Percentiles rank a stretch among this genome's conserved stretches.
Evolutionary conservation across 2,329 filamentous ascomycete genomes (phyloP).

Genomic region (Pestalotiopsis sp.): DNA sequence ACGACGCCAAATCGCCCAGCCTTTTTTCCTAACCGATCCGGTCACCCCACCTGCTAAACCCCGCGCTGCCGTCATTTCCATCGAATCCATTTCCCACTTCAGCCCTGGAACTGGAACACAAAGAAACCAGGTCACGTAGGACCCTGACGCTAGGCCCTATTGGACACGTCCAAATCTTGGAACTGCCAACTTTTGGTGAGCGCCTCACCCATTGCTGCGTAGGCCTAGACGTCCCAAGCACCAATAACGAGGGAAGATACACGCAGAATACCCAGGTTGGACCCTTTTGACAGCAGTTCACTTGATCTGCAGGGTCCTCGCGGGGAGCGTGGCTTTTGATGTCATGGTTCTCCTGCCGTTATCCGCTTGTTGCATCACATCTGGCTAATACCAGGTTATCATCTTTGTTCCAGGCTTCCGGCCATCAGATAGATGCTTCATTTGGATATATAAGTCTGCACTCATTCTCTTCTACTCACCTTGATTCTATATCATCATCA

Average conservation of each 20-base stretch:
- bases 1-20: neutral
- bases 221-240: neutral
- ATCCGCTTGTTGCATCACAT: conserved; percentile 5
- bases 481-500: neutral
- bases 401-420: neutral
- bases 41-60: neutral
- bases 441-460: conserved; percentile 11
- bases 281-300: neutral
- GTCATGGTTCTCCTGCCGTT: conserved; percentile 13
- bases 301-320: conserved; percentile 14
- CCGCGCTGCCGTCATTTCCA: conserved; percentile 2
- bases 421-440: neutral
- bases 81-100: neutral
- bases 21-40: neutral
- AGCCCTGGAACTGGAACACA: neutral
- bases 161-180: conserved; percentile 2
- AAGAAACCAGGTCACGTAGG: neutral
- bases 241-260: neutral
- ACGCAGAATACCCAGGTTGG: neutral
- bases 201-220: neutral
- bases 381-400: conserved; percentile 18
- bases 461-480: neutral
- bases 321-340: conserved; percentile 5
- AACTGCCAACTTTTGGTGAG: conserved; percentile 8
- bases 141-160: conserved; percentile 7